A percentile compares a stretch with the other conserved stretches of the same genome.
Evolutionary conservation across 2,329 filamentous ascomycete species (phyloP).

Genomic region (Ophiosphaerella narmari): DNA sequence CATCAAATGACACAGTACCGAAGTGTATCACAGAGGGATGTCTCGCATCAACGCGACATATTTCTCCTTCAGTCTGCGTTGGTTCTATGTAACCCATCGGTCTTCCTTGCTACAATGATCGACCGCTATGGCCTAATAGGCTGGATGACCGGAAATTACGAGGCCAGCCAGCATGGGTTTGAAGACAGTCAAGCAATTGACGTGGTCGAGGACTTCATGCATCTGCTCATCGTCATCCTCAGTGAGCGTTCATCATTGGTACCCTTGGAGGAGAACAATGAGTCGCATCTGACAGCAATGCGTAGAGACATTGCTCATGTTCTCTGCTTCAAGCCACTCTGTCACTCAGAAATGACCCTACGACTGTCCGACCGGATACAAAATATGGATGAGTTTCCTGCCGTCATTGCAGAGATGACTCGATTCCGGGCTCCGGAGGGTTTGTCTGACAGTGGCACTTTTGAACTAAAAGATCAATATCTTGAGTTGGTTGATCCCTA

Average conservation of each 20-base stretch:
- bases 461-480: constrained; percentile 85
- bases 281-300: constrained; percentile 71
- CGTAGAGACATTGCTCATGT: constrained; percentile 91
- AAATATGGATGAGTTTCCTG: constrained; percentile 86
- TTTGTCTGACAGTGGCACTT: constrained; percentile 88
- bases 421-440: constrained; percentile 90
- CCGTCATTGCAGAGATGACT: constrained; percentile 83
- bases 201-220: constrained; percentile 93
- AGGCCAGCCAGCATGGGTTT: constrained; percentile 66
- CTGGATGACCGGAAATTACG: constrained; percentile 86
- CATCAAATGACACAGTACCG: constrained; percentile 95
- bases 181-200: constrained; percentile 90
- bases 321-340: constrained; percentile 93
- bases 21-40: constrained; percentile 84
- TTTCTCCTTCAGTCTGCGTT: constrained; percentile 91
- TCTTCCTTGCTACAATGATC: constrained; percentile 85
- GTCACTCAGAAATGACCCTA: constrained; percentile 86
- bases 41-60: constrained; percentile 92
- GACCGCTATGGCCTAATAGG: constrained; percentile 87
- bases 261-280: constrained; percentile 67
- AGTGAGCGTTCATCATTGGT: constrained; percentile 85
- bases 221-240: constrained; percentile 86
- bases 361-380: constrained; percentile 88
- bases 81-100: constrained; percentile 80
- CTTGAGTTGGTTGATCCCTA: constrained; percentile 92